These are phyloP conservation scores for Myriangium duriaei DNA, from an alignment of 2,329 filamentous ascomycete species.

Conservation along the genomic window DNA sequence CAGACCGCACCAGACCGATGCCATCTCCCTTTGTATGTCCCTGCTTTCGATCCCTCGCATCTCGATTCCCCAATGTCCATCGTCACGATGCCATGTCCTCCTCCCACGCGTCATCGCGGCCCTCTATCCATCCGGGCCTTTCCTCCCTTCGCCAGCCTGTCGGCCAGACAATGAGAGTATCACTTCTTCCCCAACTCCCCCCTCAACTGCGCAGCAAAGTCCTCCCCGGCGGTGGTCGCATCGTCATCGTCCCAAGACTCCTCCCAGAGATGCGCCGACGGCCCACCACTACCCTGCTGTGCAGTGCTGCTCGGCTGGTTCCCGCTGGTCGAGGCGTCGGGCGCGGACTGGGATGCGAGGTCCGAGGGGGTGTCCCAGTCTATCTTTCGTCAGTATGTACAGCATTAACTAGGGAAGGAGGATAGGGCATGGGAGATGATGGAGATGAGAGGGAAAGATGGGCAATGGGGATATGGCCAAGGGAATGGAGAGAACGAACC, in stretches of 20 bases:
- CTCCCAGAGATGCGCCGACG: constrained; percentile 58
- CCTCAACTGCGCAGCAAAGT: constrained; percentile 92
- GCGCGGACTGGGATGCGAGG: constrained; percentile 31
- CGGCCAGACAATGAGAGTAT: not conserved
- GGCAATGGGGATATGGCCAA: not conserved
- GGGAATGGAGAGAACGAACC: constrained; percentile 40
- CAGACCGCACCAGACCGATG: no score
- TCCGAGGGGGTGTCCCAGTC: constrained; percentile 90
- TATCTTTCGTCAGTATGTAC: constrained; percentile 25
- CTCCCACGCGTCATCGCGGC: not conserved
- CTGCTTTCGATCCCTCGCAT: no score
- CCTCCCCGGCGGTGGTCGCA: constrained; percentile 57
- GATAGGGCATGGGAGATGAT: not conserved
- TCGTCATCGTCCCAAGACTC: constrained; percentile 99
- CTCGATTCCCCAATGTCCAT: no score
- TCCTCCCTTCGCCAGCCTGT: not conserved
- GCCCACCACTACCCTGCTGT: constrained; percentile 6
- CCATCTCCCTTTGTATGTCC: no score
- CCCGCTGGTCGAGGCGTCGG: no score
- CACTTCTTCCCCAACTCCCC: constrained; percentile 34
- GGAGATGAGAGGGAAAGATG: not conserved
- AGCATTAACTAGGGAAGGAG: no score
- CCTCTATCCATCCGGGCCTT: no score
- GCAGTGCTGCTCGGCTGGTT: constrained; percentile 45
- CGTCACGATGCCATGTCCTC: not conserved